A percentile compares a stretch with the other conserved stretches of the same genome.
Conservation (phyloP, 1,284 basidiomycete genomes). For the Cutaneotrichosporon sp. region DNA sequence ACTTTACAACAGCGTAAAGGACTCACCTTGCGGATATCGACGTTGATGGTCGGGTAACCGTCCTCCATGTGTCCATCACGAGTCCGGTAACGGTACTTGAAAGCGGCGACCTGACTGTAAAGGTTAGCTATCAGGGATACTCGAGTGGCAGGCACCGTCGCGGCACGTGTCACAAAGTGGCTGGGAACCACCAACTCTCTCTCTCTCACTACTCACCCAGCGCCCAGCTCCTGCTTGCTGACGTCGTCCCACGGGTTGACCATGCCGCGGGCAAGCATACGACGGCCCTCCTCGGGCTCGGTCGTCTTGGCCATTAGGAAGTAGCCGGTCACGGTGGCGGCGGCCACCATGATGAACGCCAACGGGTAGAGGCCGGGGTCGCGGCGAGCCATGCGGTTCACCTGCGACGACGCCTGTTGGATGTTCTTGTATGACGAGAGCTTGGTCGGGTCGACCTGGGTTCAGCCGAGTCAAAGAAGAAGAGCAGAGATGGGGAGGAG, state of each 20-base stretch:
- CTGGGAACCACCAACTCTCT: background rate
- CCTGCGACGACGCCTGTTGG: conserved; percentile 44
- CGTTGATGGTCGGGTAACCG: conserved; percentile 43
- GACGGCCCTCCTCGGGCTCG: conserved; percentile 36
- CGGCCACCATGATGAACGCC: conserved; percentile 45
- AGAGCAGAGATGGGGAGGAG: background rate
- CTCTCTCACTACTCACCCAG: conserved; percentile 33
- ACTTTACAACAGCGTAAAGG: background rate
- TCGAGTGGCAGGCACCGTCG: background rate
- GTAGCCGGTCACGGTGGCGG: conserved; percentile 49
- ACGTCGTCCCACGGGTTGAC: conserved; percentile 50
- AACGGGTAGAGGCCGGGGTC: conserved; percentile 54
- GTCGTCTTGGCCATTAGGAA: conserved; percentile 47
- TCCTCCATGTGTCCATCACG: conserved; percentile 51
- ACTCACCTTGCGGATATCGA: conserved; percentile 42
- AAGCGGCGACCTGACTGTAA: conserved; percentile 43
- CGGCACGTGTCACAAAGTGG: background rate
- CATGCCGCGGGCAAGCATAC: conserved; percentile 36
- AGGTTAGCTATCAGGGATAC: background rate
- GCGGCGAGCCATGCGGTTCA: conserved; percentile 52
- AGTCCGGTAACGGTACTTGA: conserved; percentile 54
- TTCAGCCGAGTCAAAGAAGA: conserved; percentile 3
- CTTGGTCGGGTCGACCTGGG: conserved; percentile 42
- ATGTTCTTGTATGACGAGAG: conserved; percentile 41
- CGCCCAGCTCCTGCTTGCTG: conserved; percentile 44